Conservation (phyloP, 441 rosid genomes). For the Macaranga tanarius region DNA sequence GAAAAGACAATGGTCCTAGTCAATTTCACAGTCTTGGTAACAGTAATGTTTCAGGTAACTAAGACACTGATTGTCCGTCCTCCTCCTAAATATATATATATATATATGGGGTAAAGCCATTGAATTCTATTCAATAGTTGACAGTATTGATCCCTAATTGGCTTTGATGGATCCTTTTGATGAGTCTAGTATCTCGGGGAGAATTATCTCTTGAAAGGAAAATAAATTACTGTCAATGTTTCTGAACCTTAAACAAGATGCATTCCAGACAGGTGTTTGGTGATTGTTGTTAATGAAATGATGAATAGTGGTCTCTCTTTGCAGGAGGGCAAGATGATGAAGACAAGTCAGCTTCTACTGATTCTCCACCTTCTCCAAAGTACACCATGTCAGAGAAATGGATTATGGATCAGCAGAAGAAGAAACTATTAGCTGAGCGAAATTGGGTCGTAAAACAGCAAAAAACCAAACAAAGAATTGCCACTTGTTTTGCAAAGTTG, state of each 20-base stretch:
- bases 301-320: conserved; percentile 31
- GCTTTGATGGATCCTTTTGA: conserved; percentile 20
- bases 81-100: too few relatives aligned
- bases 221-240: conserved; percentile 6
- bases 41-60: conserved; percentile 29
- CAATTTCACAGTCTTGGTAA: conserved; percentile 42
- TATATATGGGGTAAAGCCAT: too few relatives aligned
- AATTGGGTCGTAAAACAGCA: conserved; percentile 65
- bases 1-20: conserved; percentile 37
- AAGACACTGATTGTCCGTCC: conserved; percentile 12
- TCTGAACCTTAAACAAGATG: conserved; percentile 30
- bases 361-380: conserved; percentile 55
- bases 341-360: conserved; percentile 44
- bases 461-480: conserved; percentile 59
- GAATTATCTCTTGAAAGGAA: conserved; percentile 8
- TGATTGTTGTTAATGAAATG: conserved; percentile 24
- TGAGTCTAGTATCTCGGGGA: conserved; percentile 31
- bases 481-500: conserved; percentile 57
- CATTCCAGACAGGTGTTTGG: conserved; percentile 26
- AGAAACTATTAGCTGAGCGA: conserved; percentile 52
- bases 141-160: conserved; percentile 14
- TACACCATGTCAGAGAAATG: conserved; percentile 84
- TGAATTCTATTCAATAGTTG: conserved; percentile 24
- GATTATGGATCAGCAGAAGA: conserved; percentile 70
- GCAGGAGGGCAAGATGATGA: conserved; percentile 57